These are phyloP conservation scores for Rubus idaeus DNA, from an alignment of 306 rosid genomes.

Conservation along the genomic window DNA sequence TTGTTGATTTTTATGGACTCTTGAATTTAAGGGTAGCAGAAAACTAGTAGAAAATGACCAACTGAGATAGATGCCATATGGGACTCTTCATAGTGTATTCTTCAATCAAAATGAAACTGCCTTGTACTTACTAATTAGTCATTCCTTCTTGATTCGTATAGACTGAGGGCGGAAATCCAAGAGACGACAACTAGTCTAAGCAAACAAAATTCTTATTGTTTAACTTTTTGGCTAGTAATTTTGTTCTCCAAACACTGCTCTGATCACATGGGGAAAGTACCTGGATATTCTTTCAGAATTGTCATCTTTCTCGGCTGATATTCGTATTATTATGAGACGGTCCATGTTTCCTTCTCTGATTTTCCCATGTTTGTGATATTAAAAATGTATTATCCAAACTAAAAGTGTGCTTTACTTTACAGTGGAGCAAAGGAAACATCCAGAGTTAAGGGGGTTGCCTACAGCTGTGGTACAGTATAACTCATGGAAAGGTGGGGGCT, in stretches of 20 bases:
- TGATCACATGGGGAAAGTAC: background rate
- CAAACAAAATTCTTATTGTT: background rate
- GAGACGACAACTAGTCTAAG: background rate
- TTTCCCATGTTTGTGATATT: background rate
- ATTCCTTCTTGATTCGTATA: too few relatives aligned
- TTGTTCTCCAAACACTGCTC: background rate
- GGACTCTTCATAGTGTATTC: too few relatives aligned
- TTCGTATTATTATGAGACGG: background rate
- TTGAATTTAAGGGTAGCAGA: background rate
- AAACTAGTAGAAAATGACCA: too few relatives aligned
- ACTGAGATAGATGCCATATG: too few relatives aligned
- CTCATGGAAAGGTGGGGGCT: slow-evolving; percentile 83
- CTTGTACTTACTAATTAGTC: too few relatives aligned
- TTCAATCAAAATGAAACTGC: too few relatives aligned
- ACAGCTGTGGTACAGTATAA: slow-evolving; percentile 90
- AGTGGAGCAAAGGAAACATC: slow-evolving; percentile 94
- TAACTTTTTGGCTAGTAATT: background rate
- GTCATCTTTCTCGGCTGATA: background rate
- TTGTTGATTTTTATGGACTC: background rate
- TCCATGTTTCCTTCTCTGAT: background rate
- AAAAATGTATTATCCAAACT: background rate
- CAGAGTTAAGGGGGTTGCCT: slow-evolving; percentile 74
- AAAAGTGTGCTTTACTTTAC: slow-evolving; percentile 12
- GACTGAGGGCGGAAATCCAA: too few relatives aligned
- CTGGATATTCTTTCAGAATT: background rate